Evolutionary conservation across 768 basidiomycete genomes (phyloP), one percentile per base, ranked within the genome.

Genomic region (Coprinellus aureogranulatus): DNA sequence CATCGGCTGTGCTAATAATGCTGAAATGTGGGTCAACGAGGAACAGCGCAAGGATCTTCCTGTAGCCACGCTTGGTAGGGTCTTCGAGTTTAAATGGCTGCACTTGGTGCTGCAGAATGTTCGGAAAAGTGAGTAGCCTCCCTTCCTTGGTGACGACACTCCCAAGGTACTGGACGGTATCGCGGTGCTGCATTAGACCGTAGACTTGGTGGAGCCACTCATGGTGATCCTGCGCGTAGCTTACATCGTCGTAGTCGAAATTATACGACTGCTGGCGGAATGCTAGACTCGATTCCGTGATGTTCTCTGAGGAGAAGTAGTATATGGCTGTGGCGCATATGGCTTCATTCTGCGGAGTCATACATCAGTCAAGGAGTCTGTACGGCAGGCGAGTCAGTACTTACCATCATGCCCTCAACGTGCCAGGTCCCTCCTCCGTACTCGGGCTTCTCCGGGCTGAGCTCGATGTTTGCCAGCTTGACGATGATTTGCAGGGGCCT

Each of bases 21-120:
- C 55, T 57, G 34, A 59, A 42, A 46, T 67, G 60, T 1, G 71
- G 70, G 54, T 77, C 74, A 48, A 76, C 69, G 31, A 77, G 70
- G 63, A 75, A 75, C 12, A 79, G 62, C 2, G 70, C 72, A 16
- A 79, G 61, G 23, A 79, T 73, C 61, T 75, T 79, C 48, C 76
- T 65, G 55, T 74, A 65, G 2, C 76, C 78, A 2, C 71, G 73
- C 51, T 70, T 70, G 14, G 68, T 68, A 0, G 60, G 61, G 60
- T 78, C 74, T 3, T 49, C 57, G 22, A 78, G 70, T 25, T 59
- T 55, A 61, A 75, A 78, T 4, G 75, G 67, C 37, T 62, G 59
- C 1, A 77, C 70, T 28, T 64, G 64, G 60, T 77, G 75, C 58
- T 77, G 75, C n/a, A 70, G 69, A 27, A 72, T 59, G 61, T 76